phyloP scores from a whole-genome alignment of 257 asterid genomes.

The Coffea canephora region DNA sequence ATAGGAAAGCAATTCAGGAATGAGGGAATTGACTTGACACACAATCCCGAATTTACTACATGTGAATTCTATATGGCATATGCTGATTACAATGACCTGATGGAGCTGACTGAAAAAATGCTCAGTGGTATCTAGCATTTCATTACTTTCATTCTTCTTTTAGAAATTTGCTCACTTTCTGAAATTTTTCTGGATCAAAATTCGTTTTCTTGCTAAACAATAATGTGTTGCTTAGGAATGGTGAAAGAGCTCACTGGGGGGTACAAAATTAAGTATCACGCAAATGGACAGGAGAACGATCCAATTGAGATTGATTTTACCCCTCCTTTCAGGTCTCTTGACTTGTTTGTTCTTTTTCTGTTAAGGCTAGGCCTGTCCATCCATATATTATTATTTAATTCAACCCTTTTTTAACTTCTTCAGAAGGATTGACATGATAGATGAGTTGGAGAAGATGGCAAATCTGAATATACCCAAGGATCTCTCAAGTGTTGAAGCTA shows the following conservation, averaged over 20 bases:
- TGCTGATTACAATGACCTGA: constrained; percentile 83
- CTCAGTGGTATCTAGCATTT: constrained; percentile 38
- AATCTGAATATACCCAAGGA: constrained; percentile 78
- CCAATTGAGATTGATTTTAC: constrained; percentile 95
- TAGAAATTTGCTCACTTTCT: background rate
- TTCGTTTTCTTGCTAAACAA: background rate
- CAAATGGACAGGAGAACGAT: constrained; percentile 70
- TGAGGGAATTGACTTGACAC: constrained; percentile 90
- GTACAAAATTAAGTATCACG: constrained; percentile 72
- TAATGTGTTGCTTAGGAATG: constrained; percentile 53
- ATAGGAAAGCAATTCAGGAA: constrained; percentile 91
- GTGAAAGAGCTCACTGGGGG: constrained; percentile 90
- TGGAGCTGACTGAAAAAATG: constrained; percentile 83
- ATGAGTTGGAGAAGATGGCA: constrained; percentile 81
- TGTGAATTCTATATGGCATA: constrained; percentile 94
- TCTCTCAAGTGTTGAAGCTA: constrained; percentile 72
- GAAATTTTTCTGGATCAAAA: background rate
- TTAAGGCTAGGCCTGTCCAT: background rate
- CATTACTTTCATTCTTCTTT: background rate
- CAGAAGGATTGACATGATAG: constrained; percentile 93
- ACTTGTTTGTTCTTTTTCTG: background rate
- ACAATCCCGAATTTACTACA: constrained; percentile 93
- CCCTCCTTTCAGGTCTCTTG: constrained; percentile 87
- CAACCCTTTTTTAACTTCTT: constrained; percentile 7
- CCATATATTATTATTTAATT: background rate